Base-by-base conservation (phyloP, 2,329 filamentous ascomycete genomes). In the Aspergillus melleus region DNA sequence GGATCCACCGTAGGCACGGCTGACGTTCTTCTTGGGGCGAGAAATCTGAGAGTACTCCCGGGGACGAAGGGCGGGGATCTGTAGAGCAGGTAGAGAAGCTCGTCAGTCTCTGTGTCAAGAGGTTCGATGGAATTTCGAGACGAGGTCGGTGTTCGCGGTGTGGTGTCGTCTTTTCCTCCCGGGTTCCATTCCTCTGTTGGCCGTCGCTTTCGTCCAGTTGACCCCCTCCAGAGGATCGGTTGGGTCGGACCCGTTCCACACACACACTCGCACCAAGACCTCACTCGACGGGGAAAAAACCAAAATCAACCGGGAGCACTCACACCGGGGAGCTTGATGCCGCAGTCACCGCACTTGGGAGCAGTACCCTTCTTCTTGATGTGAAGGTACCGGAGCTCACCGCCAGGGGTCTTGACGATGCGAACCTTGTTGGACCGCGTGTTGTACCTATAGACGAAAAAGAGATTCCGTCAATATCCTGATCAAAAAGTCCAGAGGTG, bases 321-420 rank as follows among this genome's bases (percentile, higher is more conserved):
- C 91, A 99, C 93, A 82, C 95, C 95, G 79, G 92, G 88, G 77
- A 99, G 90, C 86, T 98, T 98, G 85, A 88, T 88, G 78, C 95
- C 95, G 79, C 96, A 99, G 87, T 99, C 95, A 87, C 96, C 91
- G 81, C 95, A 99, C 88, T 99, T 99, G 79, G 95, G 95, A 69
- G 93, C 90, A 80, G 92, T 96, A 74, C 93, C 95, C 81, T 89
- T 91, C 92, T 99, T 99, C 91, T 98, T 98, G 86, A 97, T 93
- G 90, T 99, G 94, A 75, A 98, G 90, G 79, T 96, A 89, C 81
- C 95, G 89, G 77, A 96, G 89, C 81, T 94, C 88, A 80, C 95
- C 95, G 81, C 95, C 96, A 72, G 96, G 95, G 72, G 95, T 99
- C 88, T 95, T 95, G 83, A 96, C 81, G 77, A 96, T 86, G 79